Conservation (phyloP, 129 eudicot species). For the Silybum marianum region DNA sequence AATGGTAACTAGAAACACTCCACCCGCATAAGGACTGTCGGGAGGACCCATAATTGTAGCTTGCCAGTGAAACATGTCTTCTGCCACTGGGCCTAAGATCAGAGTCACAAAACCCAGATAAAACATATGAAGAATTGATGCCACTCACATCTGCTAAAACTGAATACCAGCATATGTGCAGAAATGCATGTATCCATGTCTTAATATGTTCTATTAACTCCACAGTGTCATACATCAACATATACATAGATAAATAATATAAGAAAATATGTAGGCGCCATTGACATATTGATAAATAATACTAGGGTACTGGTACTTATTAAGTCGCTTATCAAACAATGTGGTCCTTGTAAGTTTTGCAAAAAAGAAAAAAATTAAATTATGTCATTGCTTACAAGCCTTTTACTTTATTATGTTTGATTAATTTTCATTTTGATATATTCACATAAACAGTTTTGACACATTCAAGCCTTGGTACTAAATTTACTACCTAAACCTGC, state of each 20-base stretch:
- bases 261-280: not conserved
- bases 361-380: too few relatives aligned
- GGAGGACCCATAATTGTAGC: slow-evolving; percentile 79
- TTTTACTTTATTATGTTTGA: not conserved
- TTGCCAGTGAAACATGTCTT: slow-evolving; percentile 81
- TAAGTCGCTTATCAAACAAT: not conserved
- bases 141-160: not conserved
- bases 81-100: slow-evolving; percentile 66
- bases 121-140: not conserved
- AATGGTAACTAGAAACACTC: slow-evolving; percentile 63
- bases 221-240: not conserved
- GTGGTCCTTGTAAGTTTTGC: not conserved
- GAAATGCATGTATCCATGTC: not conserved
- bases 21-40: slow-evolving; percentile 72
- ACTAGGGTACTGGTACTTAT: not conserved
- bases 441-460: not conserved
- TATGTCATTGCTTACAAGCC: not conserved
- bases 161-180: slow-evolving; percentile 14
- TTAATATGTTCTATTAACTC: not conserved
- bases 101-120: slow-evolving; percentile 16
- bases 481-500: too few relatives aligned
- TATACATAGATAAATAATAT: not conserved
- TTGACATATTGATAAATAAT: not conserved
- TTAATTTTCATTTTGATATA: not conserved
- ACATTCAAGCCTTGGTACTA: too few relatives aligned